Base-by-base conservation (phyloP, 2,329 filamentous ascomycete genomes). In the Fusarium fracticaudum region DNA sequence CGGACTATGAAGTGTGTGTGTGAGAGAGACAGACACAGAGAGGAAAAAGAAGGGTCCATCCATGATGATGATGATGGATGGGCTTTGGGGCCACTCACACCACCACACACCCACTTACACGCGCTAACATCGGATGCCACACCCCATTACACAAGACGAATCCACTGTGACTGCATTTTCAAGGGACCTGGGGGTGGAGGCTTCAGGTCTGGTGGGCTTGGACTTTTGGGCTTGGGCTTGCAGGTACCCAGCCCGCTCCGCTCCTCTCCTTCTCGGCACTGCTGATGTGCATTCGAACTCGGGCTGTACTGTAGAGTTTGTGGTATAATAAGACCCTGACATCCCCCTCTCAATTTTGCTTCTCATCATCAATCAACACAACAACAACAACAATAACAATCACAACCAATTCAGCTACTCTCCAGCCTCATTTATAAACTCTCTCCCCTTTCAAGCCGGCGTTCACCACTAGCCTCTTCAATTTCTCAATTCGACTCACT, bases 311-410 rank as follows among this genome's bases (percentile, higher is more conserved):
- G 61, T 48, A 45, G 33, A 33, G 43, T 35, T 58, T 67, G 45
- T 64, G 59, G 74, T 78, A 78, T 78, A 78, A 69, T 78, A 78
- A 78, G 76, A 76, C 67, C 65, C 48, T 57, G 54, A 44, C 24
- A 69, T 69, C 44, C 60, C 74, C 70, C 65, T 58, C 24, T 69
- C 43, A 2, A 45, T 18, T 6, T n/a, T 14, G 26, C 5, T 60
- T 57, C 43, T 37, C 37, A 60, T 70, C 60, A 70, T 57, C 40
- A 48, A 50, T 41, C 40, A 64, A 35, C 40, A 65, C 45, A 60
- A 68, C 51, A 44, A 41, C 4, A 72, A 63, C 45, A 60, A 68
- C 51, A 44, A 41, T 1, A 72, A 63, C 53, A 59, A 64, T 50
- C 37, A 58, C 60, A 61, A 55, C 29, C 64, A 41, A 22, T 8